Conservation (phyloP, 2,329 filamentous ascomycete species). For the Botryotinia narcissicola region DNA sequence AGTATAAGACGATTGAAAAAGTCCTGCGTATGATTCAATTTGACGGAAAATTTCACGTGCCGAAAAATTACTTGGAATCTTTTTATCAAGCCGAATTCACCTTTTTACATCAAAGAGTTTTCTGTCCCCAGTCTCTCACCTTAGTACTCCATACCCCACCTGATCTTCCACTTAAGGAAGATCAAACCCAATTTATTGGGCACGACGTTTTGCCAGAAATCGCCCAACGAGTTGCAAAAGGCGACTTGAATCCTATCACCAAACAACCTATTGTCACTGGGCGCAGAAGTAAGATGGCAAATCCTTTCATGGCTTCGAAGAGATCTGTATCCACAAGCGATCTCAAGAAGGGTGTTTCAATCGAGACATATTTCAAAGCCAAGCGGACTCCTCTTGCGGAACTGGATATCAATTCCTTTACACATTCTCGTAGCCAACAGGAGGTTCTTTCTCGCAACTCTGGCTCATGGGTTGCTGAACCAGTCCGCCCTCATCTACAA, state of each 20-base stretch:
- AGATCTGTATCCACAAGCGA: constrained; percentile 43
- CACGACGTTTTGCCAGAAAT: constrained; percentile 64
- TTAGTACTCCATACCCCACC: constrained; percentile 74
- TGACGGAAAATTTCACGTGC: constrained; percentile 80
- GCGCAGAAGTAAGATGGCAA: constrained; percentile 28
- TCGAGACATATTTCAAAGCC: constrained; percentile 63
- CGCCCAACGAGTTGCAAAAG: constrained; percentile 71
- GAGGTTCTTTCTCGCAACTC: constrained; percentile 53
- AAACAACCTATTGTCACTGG: constrained; percentile 55
- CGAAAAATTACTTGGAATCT: constrained; percentile 73
- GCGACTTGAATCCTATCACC: constrained; percentile 86
- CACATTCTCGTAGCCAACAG: constrained; percentile 64
- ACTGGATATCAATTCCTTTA: constrained; percentile 65
- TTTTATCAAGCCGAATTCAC: constrained; percentile 89
- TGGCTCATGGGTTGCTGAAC: constrained; percentile 53
- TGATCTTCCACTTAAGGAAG: constrained; percentile 59
- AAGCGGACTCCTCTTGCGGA: constrained; percentile 63
- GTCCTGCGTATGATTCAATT: constrained; percentile 82
- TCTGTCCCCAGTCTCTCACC: constrained; percentile 69
- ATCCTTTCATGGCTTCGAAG: constrained; percentile 26
- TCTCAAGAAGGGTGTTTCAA: constrained; percentile 58
- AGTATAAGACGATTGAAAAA: constrained; percentile 82
- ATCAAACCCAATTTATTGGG: constrained; percentile 80
- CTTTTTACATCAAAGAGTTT: constrained; percentile 93
- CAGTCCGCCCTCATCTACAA: constrained; percentile 39